A percentile compares a stretch with the other conserved stretches of the same genome.
Evolutionary conservation across 1,284 basidiomycete species (phyloP).

Genomic region (Veloboletus limbatus): DNA sequence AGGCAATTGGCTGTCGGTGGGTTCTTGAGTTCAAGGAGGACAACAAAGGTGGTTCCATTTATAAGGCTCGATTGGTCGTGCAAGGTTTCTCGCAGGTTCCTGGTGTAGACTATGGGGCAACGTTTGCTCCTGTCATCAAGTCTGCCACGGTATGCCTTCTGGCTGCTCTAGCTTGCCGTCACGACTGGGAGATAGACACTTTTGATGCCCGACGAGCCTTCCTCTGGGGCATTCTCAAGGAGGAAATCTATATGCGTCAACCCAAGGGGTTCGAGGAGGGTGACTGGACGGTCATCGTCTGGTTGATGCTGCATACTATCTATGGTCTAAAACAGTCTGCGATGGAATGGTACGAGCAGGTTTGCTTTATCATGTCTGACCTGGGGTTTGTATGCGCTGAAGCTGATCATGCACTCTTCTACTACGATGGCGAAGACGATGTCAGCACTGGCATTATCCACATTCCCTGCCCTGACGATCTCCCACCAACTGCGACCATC

Average conservation of each 20-base stretch:
- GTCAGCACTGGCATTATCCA: no score
- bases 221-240: neutral
- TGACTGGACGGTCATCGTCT: neutral
- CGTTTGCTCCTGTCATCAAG: slow-evolving; percentile 2
- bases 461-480: neutral
- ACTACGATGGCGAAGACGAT: neutral
- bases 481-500: no score
- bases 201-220: neutral
- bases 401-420: slow-evolving; percentile 13
- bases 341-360: slow-evolving; percentile 7
- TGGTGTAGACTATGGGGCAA: neutral
- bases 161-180: neutral
- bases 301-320: neutral
- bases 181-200: slow-evolving; percentile 3
- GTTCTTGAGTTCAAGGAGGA: slow-evolving; percentile 6
- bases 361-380: neutral
- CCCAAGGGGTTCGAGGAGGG: slow-evolving; percentile 1
- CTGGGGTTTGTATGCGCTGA: neutral
- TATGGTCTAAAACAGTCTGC: slow-evolving; percentile 9
- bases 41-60: neutral
- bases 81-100: slow-evolving; percentile 4
- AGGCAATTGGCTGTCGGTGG: slow-evolving; percentile 1
- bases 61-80: neutral
- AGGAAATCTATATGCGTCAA: slow-evolving; percentile 11
- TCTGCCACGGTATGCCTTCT: neutral